Evolutionary conservation across 805 yeast species (phyloP).

Genomic region (Hemisphaericaspora nanyangensis): DNA sequence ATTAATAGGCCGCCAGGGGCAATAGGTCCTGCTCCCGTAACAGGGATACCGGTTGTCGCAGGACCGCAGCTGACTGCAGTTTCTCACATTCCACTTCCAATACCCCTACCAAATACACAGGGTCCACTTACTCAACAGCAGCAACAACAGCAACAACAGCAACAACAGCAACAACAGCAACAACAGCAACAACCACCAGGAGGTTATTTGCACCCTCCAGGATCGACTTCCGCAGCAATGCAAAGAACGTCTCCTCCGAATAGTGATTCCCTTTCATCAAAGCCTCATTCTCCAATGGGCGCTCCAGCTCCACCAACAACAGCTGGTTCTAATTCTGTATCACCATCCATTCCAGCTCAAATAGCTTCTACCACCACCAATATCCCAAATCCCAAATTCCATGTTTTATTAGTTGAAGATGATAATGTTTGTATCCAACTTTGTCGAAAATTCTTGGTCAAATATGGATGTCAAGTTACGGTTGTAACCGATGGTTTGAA

Average conservation of each 20-base stretch:
- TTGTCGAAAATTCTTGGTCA: constrained; percentile 75
- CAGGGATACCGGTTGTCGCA: neutral
- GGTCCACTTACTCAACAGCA: neutral
- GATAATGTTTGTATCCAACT: constrained; percentile 79
- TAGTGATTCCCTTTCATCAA: neutral
- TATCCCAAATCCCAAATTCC: constrained; percentile 48
- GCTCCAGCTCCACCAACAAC: neutral
- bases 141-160: constrained; percentile 2
- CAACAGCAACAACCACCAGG: neutral
- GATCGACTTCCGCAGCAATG: neutral
- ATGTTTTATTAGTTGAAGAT: constrained; percentile 75
- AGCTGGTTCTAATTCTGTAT: neutral
- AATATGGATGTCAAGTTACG: constrained; percentile 90
- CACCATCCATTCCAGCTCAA: constrained; percentile 9
- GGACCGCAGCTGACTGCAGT: too few species aligned
- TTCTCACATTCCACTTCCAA: neutral
- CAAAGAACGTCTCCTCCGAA: neutral
- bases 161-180: neutral
- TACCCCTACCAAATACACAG: neutral
- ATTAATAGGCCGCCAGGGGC: too few species aligned
- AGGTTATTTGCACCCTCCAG: neutral
- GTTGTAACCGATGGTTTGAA: constrained; percentile 90
- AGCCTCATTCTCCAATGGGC: constrained; percentile 2
- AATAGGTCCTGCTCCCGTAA: neutral
- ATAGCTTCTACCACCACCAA: constrained; percentile 19